A percentile compares a stretch with the other conserved stretches of the same genome.
Evolutionary conservation across 345 rosid genomes (phyloP).

Genomic region (Populus deltoides): DNA sequence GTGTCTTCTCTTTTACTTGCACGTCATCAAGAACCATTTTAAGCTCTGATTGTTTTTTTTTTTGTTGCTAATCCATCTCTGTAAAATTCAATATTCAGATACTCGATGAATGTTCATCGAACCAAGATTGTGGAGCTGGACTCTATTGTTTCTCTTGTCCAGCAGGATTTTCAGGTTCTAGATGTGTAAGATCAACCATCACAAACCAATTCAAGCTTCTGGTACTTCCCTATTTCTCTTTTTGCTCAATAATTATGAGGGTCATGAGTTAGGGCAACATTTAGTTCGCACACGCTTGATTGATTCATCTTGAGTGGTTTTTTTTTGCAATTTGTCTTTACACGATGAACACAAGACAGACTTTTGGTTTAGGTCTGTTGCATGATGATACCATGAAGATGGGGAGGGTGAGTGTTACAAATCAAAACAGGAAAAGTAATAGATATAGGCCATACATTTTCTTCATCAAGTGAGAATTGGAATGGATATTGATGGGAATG

Average conservation of each 20-base stretch:
- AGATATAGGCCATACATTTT: background rate
- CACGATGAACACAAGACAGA: too few species aligned
- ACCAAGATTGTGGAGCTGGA: conserved; percentile 61
- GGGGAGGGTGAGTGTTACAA: too few species aligned
- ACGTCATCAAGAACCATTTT: background rate
- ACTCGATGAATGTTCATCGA: conserved; percentile 49
- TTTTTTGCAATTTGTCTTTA: background rate
- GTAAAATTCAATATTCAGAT: conserved; percentile 18
- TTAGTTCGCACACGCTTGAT: background rate
- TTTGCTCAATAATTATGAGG: too few species aligned
- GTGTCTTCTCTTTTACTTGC: background rate
- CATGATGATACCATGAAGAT: background rate
- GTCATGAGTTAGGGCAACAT: background rate
- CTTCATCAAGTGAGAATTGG: background rate
- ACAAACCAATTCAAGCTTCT: conserved; percentile 62
- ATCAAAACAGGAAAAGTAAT: background rate
- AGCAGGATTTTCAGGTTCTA: conserved; percentile 44
- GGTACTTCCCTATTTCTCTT: conserved; percentile 25
- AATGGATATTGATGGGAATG: background rate
- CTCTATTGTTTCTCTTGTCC: conserved; percentile 56
- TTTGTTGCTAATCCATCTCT: background rate
- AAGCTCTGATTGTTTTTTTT: too few species aligned
- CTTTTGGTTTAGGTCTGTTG: background rate
- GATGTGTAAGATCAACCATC: conserved; percentile 52
- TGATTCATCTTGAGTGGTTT: background rate